Evolutionary conservation across 2,329 filamentous ascomycete genomes (phyloP), one percentile per base, ranked within the genome.

Genomic region (Penicillium sp.): DNA sequence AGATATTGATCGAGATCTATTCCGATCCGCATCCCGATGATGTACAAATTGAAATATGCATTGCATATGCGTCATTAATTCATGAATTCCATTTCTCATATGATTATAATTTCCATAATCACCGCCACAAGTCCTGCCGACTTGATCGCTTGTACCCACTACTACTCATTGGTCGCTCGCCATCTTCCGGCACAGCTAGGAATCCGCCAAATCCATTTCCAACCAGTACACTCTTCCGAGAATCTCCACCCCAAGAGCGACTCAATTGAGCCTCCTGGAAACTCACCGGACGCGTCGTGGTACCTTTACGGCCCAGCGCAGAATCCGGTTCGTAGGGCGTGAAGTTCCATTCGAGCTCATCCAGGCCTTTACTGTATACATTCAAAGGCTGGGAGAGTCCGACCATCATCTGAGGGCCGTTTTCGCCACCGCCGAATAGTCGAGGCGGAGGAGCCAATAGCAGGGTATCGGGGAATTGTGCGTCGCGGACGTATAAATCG

Each of bases 401-500:
- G 7, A 59, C 58, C 6, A 60, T 57, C 19, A 62, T 57, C 35
- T 67, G 69, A 1, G 71, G 65, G 0, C 68, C 67, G 7, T 52
- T 58, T 16, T 69, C 69, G n/a, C 67, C 70, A 11, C 70, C 70
- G 0, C 79, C 80, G 59, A 84, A 85, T 1, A 81, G 74, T 7
- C 81, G 78, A 1, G 79, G 79, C 2, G 90, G 88, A 1, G 89
- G 89, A 1, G 87, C 84, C 7, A 93, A 81, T 14, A 92, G 82
- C 6, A 97, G 84, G 11, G 88, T 83, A 64, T 96, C 91, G 2
- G 92, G 87, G 71, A 98, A 96, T 49, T 85, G 82, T 26, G 89
- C 85, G 67, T 97, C 92, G 50, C 91, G 89, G 19, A 97, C 93
- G 71, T 96, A 97, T 8, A 98, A 83, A 22, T 87, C 84, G 35